Base-by-base conservation (phyloP, 495 filamentous ascomycete species). In the Aspergillus biplanus region DNA sequence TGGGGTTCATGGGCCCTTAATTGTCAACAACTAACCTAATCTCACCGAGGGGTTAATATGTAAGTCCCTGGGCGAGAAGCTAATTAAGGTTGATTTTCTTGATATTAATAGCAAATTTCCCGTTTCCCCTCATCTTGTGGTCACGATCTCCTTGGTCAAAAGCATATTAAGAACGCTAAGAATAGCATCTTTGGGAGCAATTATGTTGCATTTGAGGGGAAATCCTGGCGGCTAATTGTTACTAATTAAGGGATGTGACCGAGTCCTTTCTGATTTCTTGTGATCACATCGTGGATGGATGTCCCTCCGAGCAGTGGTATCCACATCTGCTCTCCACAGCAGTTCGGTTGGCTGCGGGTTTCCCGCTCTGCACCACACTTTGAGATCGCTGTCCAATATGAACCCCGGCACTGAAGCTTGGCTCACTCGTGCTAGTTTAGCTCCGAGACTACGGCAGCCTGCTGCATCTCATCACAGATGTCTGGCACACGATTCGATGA, bases 221-320 rank as follows among this genome's bases (percentile, higher is more conserved):
- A 33, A 53, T 48, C 56, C 50, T 33, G 62, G 72, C 72, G 71
- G 62, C 65, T 72, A 72, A 72, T 42, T 70, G 66, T 64, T 67
- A 65, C 71, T 72, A 73, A 73, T 73, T 71, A 73, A 67, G 71
- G 64, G 34, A n/a, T 31, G 37, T 18, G 27, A 33, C 35, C 52
- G 34, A 4, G 7, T 35, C 52, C 21, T 35, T 18, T 16, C 52
- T 58, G 55, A 18, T 32, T 32, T 27, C 1, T 27, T 27, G 21
- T 27, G 21, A 27, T 27, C 21, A 27, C 21, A 27, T 27, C 21
- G 21, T 27, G 21, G 21, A 27, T 35, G 57, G 32, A 33, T 35
- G 42, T 49, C 49, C 62, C 61, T 58, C 52, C 56, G 55, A 56
- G 62, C 59, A 21, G 58, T 44, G 59, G 63, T 58, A 4, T 44